A percentile compares a stretch with the other conserved stretches of the same genome.
Evolutionary conservation across 2,329 filamentous ascomycete species (phyloP).

Genomic region (Scedosporium minutisporum): DNA sequence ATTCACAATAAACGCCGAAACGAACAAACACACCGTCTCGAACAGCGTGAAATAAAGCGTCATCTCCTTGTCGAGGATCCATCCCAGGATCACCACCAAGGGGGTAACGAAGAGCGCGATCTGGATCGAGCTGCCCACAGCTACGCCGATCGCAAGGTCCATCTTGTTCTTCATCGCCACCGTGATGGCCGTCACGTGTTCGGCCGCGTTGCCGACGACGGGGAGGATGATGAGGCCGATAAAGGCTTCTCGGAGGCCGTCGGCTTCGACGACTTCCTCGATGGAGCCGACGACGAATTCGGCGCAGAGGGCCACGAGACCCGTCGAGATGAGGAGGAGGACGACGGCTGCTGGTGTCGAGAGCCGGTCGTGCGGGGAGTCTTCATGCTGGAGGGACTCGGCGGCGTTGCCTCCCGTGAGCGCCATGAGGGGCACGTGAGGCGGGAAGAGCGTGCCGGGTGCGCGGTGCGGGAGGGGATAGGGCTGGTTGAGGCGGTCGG

Average conservation of each 20-base stretch:
- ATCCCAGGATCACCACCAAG: conserved; percentile 61
- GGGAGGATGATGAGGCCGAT: conserved; percentile 64
- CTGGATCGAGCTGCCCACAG: conserved; percentile 62
- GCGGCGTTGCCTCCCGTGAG: conserved; percentile 19
- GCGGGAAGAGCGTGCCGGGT: conserved; percentile 40
- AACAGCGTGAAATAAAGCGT: conserved; percentile 80
- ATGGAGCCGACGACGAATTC: conserved; percentile 64
- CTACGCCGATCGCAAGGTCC: conserved; percentile 64
- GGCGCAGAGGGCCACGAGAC: conserved; percentile 57
- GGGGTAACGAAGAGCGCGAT: conserved; percentile 64
- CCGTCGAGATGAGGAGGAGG: conserved; percentile 55
- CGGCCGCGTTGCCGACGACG: conserved; percentile 64
- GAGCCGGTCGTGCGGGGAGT: conserved; percentile 29
- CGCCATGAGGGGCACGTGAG: conserved; percentile 31
- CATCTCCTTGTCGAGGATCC: conserved; percentile 60
- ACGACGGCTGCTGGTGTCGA: conserved; percentile 48
- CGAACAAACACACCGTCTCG: conserved; percentile 70
- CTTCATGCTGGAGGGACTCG: conserved; percentile 15
- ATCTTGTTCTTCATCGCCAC: conserved; percentile 69
- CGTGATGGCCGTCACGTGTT: conserved; percentile 62
- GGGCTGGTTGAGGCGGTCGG: conserved; percentile 50
- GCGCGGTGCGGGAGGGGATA: conserved; percentile 28
- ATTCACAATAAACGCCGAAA: conserved; percentile 77
- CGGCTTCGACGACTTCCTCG: conserved; percentile 47
- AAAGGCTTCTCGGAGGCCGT: conserved; percentile 53